Base-by-base conservation (phyloP, 2,329 filamentous ascomycete genomes). In the Fusarium poae region DNA sequence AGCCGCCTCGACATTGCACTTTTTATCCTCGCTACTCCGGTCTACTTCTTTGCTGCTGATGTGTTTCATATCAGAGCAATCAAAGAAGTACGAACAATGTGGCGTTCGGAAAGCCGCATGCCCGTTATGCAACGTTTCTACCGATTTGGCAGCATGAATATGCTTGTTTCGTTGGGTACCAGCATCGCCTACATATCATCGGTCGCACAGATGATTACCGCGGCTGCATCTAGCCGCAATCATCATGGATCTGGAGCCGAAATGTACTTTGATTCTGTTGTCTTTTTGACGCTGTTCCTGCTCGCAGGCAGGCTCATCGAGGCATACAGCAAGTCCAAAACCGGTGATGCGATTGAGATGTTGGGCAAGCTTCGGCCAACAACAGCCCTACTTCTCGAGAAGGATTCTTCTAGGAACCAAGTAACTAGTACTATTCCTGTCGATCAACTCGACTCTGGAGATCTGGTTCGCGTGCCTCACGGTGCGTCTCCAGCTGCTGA, bases 101-200 rank as follows among this genome's bases (percentile, higher is more conserved):
- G 94, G 94, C 86, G 91, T 23, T 88, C 82, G 4, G 87, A 89
- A 29, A 97, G 93, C 76, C 88, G 86, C 37, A 90, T 90, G 1
- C 92, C 93, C 0, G 77, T 97, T 6, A 72, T 92, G 18, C 87
- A 91, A 71, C 85, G 94, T 16, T 94, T 97, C 75, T 93, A 94
- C 77, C 89, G 92, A n/a, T 97, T 97, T 74, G 94, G 94, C 11
- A 97, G 94, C 81, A 97, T 97, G 94, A 97, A 97, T 76, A 91
- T 97, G 82, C 86, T 97, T 62, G 94, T 97, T 79, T 96, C 92
- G 10, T 85, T 97, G 3, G 94, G 94, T 8, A 97, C 94, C 0
- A 91, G 89, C 3, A 93, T 97, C 63, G 94, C 94, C 2, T 97
- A 97, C 77, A 82, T 97, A 65, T 90, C 93, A 1, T 97, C 93